phyloP scores from a whole-genome alignment of 2,329 filamentous ascomycete genomes.

The Cercospora sojina region DNA sequence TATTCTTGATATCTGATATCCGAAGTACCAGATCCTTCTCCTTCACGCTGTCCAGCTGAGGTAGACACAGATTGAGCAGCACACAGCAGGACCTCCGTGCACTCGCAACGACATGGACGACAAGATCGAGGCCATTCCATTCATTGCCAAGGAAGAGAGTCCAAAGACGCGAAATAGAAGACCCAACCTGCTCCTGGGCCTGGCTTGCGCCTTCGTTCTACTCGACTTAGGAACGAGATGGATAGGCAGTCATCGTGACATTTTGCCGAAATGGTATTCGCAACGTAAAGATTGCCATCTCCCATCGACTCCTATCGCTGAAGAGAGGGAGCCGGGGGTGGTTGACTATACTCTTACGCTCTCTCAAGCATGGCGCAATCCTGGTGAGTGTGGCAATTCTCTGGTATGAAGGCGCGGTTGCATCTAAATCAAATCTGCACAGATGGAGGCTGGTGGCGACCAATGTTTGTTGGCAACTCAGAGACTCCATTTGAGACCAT shows the following conservation, averaged over 20 bases:
- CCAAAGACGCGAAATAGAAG: background rate
- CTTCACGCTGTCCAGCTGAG: background rate
- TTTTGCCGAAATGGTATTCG: background rate
- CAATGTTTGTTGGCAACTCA: slow-evolving; percentile 24
- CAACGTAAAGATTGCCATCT: background rate
- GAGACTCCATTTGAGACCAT: slow-evolving; percentile 23
- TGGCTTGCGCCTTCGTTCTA: background rate
- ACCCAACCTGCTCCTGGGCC: background rate
- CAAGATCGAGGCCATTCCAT: background rate
- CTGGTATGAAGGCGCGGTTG: background rate
- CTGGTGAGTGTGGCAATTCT: background rate
- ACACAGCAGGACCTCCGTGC: background rate
- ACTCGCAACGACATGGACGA: background rate
- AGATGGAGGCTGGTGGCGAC: slow-evolving; percentile 25
- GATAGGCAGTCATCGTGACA: background rate
- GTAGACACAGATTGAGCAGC: background rate
- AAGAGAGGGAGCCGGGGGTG: background rate
- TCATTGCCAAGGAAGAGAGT: background rate
- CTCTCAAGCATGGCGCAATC: slow-evolving; percentile 23
- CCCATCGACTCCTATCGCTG: background rate
- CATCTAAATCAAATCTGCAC: background rate
- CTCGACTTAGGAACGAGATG: background rate
- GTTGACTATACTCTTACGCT: slow-evolving; percentile 22
- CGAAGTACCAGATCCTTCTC: background rate
- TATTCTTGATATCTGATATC: background rate